Evolutionary conservation across 2,329 filamentous ascomycete genomes (phyloP).

Genomic region (Alternaria brassicae): DNA sequence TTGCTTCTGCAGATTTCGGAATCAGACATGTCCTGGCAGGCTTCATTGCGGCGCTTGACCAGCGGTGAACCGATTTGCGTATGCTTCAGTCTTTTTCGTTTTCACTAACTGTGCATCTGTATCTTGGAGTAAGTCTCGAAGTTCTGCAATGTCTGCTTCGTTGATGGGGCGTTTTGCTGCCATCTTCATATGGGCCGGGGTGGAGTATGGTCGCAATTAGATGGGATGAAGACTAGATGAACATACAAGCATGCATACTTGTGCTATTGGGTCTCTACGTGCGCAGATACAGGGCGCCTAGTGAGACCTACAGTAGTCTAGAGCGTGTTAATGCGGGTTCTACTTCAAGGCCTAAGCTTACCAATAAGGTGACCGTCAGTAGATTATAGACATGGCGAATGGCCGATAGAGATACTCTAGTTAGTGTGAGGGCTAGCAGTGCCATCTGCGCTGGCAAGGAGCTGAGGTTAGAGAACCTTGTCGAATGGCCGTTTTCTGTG

Average conservation of each 20-base stretch:
- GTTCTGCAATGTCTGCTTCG: background rate
- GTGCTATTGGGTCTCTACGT: too few relatives aligned
- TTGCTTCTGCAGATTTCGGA: slow-evolving; percentile 8
- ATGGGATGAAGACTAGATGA: background rate
- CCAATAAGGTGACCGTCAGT: background rate
- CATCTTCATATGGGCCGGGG: background rate
- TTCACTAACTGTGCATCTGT: slow-evolving; percentile 11
- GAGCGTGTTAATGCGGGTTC: background rate
- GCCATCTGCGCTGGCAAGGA: background rate
- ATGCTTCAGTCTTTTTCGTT: slow-evolving; percentile 7
- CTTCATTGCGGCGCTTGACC: slow-evolving; percentile 16
- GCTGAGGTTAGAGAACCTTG: background rate
- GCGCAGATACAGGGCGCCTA: background rate
- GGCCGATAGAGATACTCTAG: background rate
- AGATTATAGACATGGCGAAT: background rate
- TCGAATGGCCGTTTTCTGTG: background rate
- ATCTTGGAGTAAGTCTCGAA: slow-evolving; percentile 5
- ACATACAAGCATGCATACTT: background rate
- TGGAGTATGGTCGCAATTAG: background rate
- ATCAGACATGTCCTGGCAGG: slow-evolving; percentile 14
- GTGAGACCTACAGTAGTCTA: background rate
- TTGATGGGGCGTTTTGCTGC: background rate
- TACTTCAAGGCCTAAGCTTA: background rate
- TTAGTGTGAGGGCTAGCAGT: background rate
- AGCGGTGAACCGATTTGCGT: slow-evolving; percentile 9